Evolutionary conservation across 164 flowering plant genomes (phyloP), one percentile per base, ranked within the genome.

Genomic region (Paratinospora sagittata): DNA sequence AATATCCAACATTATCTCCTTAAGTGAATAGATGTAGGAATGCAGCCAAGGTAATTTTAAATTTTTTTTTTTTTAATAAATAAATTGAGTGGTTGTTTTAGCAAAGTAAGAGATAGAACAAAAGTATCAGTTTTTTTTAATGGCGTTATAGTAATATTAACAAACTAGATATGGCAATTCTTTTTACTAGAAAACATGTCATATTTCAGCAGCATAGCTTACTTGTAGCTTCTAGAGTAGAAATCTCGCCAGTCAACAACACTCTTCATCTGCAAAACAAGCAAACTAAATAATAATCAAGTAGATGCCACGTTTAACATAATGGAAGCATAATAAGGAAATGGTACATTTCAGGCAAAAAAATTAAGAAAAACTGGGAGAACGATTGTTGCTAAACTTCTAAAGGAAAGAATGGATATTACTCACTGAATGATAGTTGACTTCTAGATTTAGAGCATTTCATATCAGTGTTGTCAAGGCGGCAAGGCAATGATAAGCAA

Each of bases 231-330:
- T 82, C 85, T 85, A 77, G 76, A 58, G 83, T 92, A 94, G 85
- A 94, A 94, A 69, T 83, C 96, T 70, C 96, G 78, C 98, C 98
- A 94, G 34, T 88, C 98, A 61, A 94, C 91, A 26, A 94, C 72
- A 73, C 92, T 84, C 79, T 90, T 92, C 76, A 94, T 84, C 98
- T 92, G 64, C 39, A 80, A 72, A 72, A 33, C 36, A 74, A 21
- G 34, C 47, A 43, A 45, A 41, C 8, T 36, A 43, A 17, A 71
- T 27, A 24, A 33, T 21, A 60, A 13, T 43, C 2, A 0, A 61
- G 33, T 30, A 61, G 61, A 52, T 52, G 4, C 60, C 24, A 7
- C 17, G 19, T 55, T 55, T n/a, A 55, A 55, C 61, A 8, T 4
- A 55, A n/a, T 3, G 6, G 24, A 55, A 55, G 61, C 24, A 17